These are phyloP conservation scores for Colletotrichum sp. DNA, from an alignment of 2,329 filamentous ascomycete genomes.

Conservation along the genomic window DNA sequence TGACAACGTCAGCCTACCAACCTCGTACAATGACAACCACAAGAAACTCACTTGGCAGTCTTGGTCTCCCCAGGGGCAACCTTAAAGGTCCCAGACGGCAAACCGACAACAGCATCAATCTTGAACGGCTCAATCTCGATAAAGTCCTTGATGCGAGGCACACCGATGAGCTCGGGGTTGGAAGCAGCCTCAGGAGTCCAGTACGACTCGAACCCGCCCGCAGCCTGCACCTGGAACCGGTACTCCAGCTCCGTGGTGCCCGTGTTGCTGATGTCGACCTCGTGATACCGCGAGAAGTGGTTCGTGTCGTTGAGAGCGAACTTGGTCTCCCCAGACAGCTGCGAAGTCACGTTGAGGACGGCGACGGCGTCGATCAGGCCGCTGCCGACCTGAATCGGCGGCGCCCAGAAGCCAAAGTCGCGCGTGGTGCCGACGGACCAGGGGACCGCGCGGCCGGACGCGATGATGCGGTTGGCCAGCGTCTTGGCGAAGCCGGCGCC, in stretches of 20 bases:
- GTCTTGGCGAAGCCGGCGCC: conserved; percentile 20
- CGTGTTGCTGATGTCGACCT: conserved; percentile 38
- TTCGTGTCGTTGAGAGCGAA: conserved; percentile 47
- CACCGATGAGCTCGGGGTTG: background rate
- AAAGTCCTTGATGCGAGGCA: conserved; percentile 11
- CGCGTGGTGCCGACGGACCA: conserved; percentile 12
- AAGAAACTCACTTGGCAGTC: conserved; percentile 1
- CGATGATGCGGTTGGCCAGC: conserved; percentile 19
- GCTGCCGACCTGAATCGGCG: conserved; percentile 42
- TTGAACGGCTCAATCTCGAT: conserved; percentile 5
- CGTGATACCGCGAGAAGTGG: conserved; percentile 32
- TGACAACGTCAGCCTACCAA: background rate
- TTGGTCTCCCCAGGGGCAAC: conserved; percentile 17
- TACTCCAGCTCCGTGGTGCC: conserved; percentile 37
- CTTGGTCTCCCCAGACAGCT: conserved; percentile 41
- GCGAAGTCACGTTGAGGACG: conserved; percentile 2
- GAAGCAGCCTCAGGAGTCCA: conserved; percentile 9
- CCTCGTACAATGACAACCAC: background rate
- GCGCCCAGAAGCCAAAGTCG: conserved; percentile 28
- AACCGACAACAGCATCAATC: background rate
- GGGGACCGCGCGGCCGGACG: conserved; percentile 14
- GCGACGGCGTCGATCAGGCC: conserved; percentile 40
- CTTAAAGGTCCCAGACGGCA: conserved; percentile 17
- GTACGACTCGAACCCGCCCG: conserved; percentile 37
- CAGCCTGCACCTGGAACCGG: conserved; percentile 29